Conservation (phyloP, 495 filamentous ascomycete species). For the Penicillium lagena region DNA sequence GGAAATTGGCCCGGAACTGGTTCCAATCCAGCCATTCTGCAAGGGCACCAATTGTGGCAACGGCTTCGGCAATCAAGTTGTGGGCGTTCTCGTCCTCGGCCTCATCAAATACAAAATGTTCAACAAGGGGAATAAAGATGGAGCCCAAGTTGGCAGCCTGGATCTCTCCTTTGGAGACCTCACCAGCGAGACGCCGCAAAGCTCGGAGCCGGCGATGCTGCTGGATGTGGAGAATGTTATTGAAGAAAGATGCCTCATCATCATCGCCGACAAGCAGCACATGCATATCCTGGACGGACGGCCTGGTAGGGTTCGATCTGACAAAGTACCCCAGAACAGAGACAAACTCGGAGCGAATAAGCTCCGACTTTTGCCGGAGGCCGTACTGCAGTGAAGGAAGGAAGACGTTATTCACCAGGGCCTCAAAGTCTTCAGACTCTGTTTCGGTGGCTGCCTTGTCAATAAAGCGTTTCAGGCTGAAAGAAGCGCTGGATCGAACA, state of each 20-base stretch:
- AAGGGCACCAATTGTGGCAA: conserved; percentile 65
- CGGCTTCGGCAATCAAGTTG: conserved; percentile 77
- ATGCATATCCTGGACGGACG: conserved; percentile 66
- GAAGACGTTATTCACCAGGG: conserved; percentile 55
- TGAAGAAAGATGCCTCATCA: conserved; percentile 89
- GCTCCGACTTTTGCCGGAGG: conserved; percentile 68
- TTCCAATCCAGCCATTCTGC: conserved; percentile 78
- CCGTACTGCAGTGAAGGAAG: conserved; percentile 72
- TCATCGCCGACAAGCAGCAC: conserved; percentile 68
- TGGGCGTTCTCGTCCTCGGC: conserved; percentile 71
- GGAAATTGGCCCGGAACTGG: conserved; percentile 79
- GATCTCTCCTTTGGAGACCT: conserved; percentile 55
- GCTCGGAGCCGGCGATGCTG: conserved; percentile 82
- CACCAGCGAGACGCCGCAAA: conserved; percentile 63
- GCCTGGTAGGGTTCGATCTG: conserved; percentile 59
- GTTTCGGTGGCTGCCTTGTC: conserved; percentile 41
- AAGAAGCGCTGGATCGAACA: conserved; percentile 78
- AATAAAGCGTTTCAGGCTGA: conserved; percentile 74
- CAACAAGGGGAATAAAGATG: conserved; percentile 84
- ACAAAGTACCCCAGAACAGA: conserved; percentile 71
- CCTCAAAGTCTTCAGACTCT: conserved; percentile 33
- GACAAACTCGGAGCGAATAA: conserved; percentile 76
- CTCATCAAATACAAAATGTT: conserved; percentile 85
- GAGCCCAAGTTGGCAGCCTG: conserved; percentile 71
- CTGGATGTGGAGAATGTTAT: conserved; percentile 85